Evolutionary conservation across 2,329 filamentous ascomycete species (phyloP), one percentile per base, ranked within the genome.

Genomic region (Ophiostoma populinum): DNA sequence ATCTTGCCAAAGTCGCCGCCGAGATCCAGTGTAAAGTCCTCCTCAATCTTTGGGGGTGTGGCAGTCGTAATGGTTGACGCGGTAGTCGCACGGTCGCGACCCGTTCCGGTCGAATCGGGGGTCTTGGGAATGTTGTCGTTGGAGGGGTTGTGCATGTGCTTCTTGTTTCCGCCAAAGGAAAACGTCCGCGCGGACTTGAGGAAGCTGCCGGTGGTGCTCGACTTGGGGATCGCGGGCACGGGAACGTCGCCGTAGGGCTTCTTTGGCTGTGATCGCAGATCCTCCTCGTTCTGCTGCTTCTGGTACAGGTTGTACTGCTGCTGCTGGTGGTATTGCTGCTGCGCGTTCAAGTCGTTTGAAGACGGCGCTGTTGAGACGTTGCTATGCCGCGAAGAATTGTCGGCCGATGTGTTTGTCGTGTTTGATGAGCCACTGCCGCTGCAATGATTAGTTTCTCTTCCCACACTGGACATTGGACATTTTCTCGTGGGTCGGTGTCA

Each of bases 291-390:
- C 3, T 27, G 34, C 22, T 38, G 39, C 8, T 28, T 17, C 22
- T 34, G 34, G 16, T 37, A 22, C 22, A 25, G 30, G 15, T 39
- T 15, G 24, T 36, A 32, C 7, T 38, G 37, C 9, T 37, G 30
- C 17, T 35, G 30, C 15, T 34, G 32, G 10, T 39, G 35, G 27
- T n/a, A n/a, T n/a, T 37, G 35, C 18, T 41, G 35, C 24, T 57
- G 54, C 8, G 44, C 45, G 27, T 48, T 51, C 22, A 55, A 46
- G 35, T 63, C 67, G 34, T 67, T 61, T 4, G 69, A 72, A 3
- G 69, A 74, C 10, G 69, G 67, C 24, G 69, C 59, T 24, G 69
- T 73, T n/a, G 69, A 73, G 35, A 61, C 64, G 51, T 70, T 70
- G 51, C 69, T 73, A 49, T 73, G 65, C 47, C 68, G 63, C 33